Evolutionary conservation across 441 rosid genomes (phyloP).

Genomic region (Eugenia klotzschiana): DNA sequence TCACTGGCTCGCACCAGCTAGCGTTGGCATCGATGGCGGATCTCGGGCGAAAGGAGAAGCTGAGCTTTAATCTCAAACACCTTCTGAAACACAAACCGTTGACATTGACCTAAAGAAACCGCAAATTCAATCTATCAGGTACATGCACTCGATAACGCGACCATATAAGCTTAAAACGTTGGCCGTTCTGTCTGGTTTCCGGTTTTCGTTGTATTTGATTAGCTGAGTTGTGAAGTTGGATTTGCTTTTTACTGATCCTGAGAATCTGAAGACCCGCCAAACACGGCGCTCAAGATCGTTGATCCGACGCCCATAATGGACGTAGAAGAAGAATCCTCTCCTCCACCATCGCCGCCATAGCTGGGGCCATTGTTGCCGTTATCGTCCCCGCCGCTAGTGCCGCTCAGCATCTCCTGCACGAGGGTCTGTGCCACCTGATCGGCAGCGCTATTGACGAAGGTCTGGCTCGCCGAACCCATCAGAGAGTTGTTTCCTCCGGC

Average conservation of each 20-base stretch:
- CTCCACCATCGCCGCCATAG: neutral
- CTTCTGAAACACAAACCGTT: neutral
- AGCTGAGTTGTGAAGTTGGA: neutral
- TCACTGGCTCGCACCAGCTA: neutral
- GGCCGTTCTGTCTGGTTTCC: neutral
- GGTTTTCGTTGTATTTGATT: neutral
- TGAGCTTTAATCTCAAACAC: neutral
- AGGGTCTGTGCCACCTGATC: slow-evolving; percentile 15
- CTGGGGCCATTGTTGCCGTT: neutral
- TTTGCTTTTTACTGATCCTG: neutral
- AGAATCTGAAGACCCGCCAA: neutral
- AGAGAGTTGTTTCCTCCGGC: neutral
- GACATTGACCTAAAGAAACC: neutral
- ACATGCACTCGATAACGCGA: neutral
- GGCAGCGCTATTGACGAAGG: slow-evolving; percentile 1
- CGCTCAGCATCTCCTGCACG: slow-evolving; percentile 9
- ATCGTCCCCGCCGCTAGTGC: neutral
- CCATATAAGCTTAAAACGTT: neutral
- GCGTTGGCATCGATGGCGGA: neutral
- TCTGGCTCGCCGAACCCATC: neutral
- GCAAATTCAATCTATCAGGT: neutral
- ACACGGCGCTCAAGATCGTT: neutral
- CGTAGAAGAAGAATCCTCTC: neutral
- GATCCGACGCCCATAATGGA: neutral
- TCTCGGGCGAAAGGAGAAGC: neutral